phyloP scores from a whole-genome alignment of 345 rosid species.

The Moringa oleifera region DNA sequence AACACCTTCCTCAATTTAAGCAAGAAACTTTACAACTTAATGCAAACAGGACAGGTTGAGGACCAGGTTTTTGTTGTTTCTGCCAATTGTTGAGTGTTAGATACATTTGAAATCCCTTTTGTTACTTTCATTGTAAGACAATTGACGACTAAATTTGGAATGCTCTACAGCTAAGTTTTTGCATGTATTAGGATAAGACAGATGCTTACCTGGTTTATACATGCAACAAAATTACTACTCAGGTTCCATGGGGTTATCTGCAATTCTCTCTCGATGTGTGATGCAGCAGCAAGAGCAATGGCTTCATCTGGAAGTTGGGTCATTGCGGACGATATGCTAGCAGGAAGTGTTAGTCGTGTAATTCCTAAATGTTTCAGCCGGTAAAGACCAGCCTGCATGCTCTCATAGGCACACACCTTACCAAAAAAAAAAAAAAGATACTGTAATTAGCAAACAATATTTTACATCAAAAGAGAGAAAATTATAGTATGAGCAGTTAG shows the following conservation, averaged over 20 bases:
- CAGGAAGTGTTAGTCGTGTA: slow-evolving; percentile 61
- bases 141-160: not conserved
- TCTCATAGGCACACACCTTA: slow-evolving; percentile 92
- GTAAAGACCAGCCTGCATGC: slow-evolving; percentile 94
- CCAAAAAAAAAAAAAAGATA: slow-evolving; percentile 8
- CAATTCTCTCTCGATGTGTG: slow-evolving; percentile 93
- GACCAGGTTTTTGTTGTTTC: not conserved
- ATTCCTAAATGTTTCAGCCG: slow-evolving; percentile 94
- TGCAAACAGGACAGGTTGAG: not conserved
- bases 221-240: slow-evolving; percentile 90
- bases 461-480: not conserved
- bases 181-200: not conserved
- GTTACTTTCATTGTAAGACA: not conserved
- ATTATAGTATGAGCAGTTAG: too few relatives aligned
- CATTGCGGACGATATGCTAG: slow-evolving; percentile 75
- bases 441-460: not conserved
- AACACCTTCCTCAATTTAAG: not conserved
- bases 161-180: not conserved
- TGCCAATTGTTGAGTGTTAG: not conserved
- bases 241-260: slow-evolving; percentile 97
- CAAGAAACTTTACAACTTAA: not conserved
- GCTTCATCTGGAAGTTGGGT: slow-evolving; percentile 95
- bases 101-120: not conserved
- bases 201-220: slow-evolving; percentile 76
- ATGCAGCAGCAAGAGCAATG: slow-evolving; percentile 95